Conservation (phyloP, 2,329 filamentous ascomycete genomes). For the Talaromyces sp. region DNA sequence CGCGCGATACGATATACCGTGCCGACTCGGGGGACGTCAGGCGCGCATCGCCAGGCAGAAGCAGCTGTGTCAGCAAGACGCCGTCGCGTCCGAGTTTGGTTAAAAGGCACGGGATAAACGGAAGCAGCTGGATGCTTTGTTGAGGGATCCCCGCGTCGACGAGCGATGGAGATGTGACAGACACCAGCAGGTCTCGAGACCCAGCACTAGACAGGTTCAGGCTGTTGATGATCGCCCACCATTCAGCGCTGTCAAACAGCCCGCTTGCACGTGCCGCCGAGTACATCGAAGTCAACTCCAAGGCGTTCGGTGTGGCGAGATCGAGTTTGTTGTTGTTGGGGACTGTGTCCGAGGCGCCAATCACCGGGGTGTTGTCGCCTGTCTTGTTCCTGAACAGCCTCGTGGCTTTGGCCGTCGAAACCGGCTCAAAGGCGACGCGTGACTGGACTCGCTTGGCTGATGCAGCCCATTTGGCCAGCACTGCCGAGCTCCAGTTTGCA, state of each 20-base stretch:
- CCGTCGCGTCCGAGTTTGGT: slow-evolving; percentile 76
- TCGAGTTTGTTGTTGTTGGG: slow-evolving; percentile 58
- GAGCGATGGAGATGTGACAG: slow-evolving; percentile 60
- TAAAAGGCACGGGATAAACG: slow-evolving; percentile 78
- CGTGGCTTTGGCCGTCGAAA: slow-evolving; percentile 72
- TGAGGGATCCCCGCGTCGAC: slow-evolving; percentile 79
- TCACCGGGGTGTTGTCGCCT: slow-evolving; percentile 19
- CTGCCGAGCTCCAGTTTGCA: slow-evolving; percentile 70
- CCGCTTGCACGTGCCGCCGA: slow-evolving; percentile 59
- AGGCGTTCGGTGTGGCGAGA: slow-evolving; percentile 74
- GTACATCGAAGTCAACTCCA: slow-evolving; percentile 79
- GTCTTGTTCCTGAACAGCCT: slow-evolving; percentile 52
- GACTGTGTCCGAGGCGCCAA: slow-evolving; percentile 42
- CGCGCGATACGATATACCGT: slow-evolving; percentile 66
- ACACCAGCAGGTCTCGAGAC: slow-evolving; percentile 65
- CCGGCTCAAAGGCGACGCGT: slow-evolving; percentile 77
- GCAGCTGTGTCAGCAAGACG: slow-evolving; percentile 67
- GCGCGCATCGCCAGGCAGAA: slow-evolving; percentile 62
- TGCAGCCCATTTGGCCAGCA: slow-evolving; percentile 64
- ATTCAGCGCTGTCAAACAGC: slow-evolving; percentile 63
- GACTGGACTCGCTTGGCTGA: slow-evolving; percentile 52
- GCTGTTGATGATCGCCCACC: slow-evolving; percentile 76
- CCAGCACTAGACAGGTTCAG: slow-evolving; percentile 65
- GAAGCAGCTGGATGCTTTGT: slow-evolving; percentile 76
- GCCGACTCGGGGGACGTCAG: slow-evolving; percentile 58